Conservation (phyloP, 1,284 basidiomycete species). For the Cryptococcus sp. region DNA sequence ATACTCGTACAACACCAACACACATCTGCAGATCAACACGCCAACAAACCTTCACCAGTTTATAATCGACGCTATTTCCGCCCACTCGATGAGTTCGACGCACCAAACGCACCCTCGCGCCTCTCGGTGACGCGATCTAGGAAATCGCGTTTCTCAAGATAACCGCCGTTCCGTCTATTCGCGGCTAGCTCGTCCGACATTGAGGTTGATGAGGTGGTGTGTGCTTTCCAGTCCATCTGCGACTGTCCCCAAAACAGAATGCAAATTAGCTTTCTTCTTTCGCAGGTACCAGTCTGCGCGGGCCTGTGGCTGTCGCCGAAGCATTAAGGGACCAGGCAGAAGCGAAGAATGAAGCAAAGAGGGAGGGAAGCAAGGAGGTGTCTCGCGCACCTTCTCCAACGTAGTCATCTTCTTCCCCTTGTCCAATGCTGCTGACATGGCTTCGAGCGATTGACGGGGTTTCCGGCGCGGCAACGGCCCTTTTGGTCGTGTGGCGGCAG, state of each 20-base stretch:
- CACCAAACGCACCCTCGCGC: conserved; percentile 20
- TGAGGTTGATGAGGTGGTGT: conserved; percentile 28
- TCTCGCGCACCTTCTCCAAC: conserved; percentile 47
- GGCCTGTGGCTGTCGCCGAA: not conserved
- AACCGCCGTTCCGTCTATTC: conserved; percentile 46
- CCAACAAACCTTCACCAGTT: not conserved
- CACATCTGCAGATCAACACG: too few species aligned
- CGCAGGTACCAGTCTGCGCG: not conserved
- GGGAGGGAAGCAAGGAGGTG: too few species aligned
- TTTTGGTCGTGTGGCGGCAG: conserved; percentile 16
- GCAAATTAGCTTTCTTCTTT: too few species aligned
- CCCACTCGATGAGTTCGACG: not conserved
- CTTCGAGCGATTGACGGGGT: conserved; percentile 50
- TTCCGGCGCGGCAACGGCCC: conserved; percentile 33
- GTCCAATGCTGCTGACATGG: conserved; percentile 47
- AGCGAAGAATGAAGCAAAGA: not conserved
- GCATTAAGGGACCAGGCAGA: not conserved
- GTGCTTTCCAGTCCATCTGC: conserved; percentile 51
- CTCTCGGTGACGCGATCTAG: conserved; percentile 49
- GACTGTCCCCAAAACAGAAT: conserved; percentile 29
- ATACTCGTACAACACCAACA: too few species aligned
- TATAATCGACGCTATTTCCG: not conserved
- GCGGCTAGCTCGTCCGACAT: conserved; percentile 44
- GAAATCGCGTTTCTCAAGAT: conserved; percentile 49
- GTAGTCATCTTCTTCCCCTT: conserved; percentile 54